Evolutionary conservation across 345 rosid species (phyloP).

Genomic region (Hirschfeldia incana): DNA sequence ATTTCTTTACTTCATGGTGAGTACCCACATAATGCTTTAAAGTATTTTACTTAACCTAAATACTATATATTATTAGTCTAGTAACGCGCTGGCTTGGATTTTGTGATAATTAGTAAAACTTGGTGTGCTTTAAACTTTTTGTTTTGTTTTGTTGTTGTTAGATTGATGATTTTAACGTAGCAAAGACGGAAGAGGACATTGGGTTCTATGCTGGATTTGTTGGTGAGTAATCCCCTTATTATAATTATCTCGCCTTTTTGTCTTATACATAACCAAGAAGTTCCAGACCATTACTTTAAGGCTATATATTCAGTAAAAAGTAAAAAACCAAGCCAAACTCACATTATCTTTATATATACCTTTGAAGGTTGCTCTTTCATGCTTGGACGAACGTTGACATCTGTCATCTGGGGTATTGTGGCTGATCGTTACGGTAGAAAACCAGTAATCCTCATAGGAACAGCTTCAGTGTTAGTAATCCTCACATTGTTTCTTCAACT

Average conservation of each 20-base stretch:
- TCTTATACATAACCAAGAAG: not conserved
- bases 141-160: conserved; percentile 28
- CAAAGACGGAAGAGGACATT: conserved; percentile 80
- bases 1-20: conserved; percentile 89
- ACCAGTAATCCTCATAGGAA: conserved; percentile 80
- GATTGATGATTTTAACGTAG: conserved; percentile 74
- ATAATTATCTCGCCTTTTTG: not conserved
- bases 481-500: not conserved
- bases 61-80: not conserved
- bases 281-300: not conserved
- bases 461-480: conserved; percentile 64
- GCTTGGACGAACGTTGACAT: conserved; percentile 92
- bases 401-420: conserved; percentile 77
- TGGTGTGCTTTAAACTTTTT: not conserved
- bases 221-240: conserved; percentile 52
- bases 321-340: not conserved
- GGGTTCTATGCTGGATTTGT: conserved; percentile 87
- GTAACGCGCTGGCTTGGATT: not conserved
- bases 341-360: conserved; percentile 4
- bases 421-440: conserved; percentile 94
- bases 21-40: conserved; percentile 23
- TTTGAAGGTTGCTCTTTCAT: conserved; percentile 77
- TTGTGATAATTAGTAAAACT: not conserved
- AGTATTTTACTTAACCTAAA: not conserved
- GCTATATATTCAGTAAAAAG: not conserved